Evolutionary conservation across 2,329 filamentous ascomycete species (phyloP), one percentile per base, ranked within the genome.

Genomic region (Cladosporium sphaerospermum): DNA sequence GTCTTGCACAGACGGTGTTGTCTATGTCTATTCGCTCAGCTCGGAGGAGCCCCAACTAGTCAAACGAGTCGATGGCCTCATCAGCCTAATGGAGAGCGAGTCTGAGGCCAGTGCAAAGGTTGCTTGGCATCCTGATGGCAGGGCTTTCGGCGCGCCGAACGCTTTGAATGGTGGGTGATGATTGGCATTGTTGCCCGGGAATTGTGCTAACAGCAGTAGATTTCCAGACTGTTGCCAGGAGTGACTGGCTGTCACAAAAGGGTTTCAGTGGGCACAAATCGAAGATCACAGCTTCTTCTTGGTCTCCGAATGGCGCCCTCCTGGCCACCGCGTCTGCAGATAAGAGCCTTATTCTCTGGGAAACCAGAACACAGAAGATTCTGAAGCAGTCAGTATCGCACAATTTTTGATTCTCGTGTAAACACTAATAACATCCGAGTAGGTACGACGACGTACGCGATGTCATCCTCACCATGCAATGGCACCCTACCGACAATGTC

Each of bases 241-340:
- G 82, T 49, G 89, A 96, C 67, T 96, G 92, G 88, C 88, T 90
- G 66, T 85, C 86, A 60, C 90, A 97, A 68, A 81, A 86, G 56
- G 73, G 76, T 0, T 99, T 99, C 67, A 74, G 83, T 7, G 83
- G 84, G 31, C 93, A 97, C 65, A 83, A 83, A 40, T 85, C 85
- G 14, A 88, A 95, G 60, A 85, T 99, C 54, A 96, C 89, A 0
- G 87, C 91, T 2, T 73, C 95, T 34, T 84, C 88, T 34, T 99
- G 93, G 93, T 96, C 92, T 11, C 89, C 90, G 1, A 99, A 99
- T 65, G 93, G 93, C 37, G 88, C 91, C 1, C 77, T 99, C 63
- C 76, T 99, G 18, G 89, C 84, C 13, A 81, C 77, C 14, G 77
- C 79, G 4, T 77, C 75, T n/a, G 70, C 75, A 33, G 75, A 78